Base-by-base conservation (phyloP, 768 basidiomycete genomes). In the Saitozyma podzolica region DNA sequence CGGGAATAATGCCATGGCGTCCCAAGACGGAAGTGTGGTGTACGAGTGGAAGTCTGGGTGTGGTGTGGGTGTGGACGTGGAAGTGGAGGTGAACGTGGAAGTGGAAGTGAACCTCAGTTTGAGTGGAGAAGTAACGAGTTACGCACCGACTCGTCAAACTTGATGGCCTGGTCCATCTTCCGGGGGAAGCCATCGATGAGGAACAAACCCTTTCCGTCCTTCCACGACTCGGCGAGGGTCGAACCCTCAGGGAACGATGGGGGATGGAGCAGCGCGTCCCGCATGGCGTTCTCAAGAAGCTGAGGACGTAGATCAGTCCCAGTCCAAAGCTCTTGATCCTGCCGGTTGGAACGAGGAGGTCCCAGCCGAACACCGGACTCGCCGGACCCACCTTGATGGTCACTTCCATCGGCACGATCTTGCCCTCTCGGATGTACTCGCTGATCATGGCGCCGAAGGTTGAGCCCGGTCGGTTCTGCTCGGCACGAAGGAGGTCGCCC, bases 141-240 rank as follows among this genome's bases (percentile, higher is more conserved):
- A 80, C 85, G 58, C 68, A 92, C 95, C 52, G 87, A 84, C 69
- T 89, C 83, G 73, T 98, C 95, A 75, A 97, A 99, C 77, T 87
- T 87, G 73, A 88, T 63, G 0, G 94, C 95, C 81, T 99, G 96
- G 78, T 99, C 96, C 92, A 98, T 93, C 83, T 98, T 93, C 64
- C 95, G 86, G 58, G 95, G 96, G 81, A 98, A 98, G 1, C 95
- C 96, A 66, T 99, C 95, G 65, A 99, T 88, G 70, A 98, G 84
- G 83, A 98, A 99, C 51, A 92, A 87, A 29, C 91, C 91, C 56
- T 81, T 82, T 29, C 88, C 90, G 40, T 85, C 81, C 9, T 78
- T 79, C 92, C 91, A 93, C 19, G 85, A 87, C 41, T 62, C 61
- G 41, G 50, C 43, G 40, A 58, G 43, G 42, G 51, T 19, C 14